A percentile compares a stretch with the other conserved stretches of the same genome.
phyloP scores from a whole-genome alignment of 345 rosid species.

The Trapa bicornis region DNA sequence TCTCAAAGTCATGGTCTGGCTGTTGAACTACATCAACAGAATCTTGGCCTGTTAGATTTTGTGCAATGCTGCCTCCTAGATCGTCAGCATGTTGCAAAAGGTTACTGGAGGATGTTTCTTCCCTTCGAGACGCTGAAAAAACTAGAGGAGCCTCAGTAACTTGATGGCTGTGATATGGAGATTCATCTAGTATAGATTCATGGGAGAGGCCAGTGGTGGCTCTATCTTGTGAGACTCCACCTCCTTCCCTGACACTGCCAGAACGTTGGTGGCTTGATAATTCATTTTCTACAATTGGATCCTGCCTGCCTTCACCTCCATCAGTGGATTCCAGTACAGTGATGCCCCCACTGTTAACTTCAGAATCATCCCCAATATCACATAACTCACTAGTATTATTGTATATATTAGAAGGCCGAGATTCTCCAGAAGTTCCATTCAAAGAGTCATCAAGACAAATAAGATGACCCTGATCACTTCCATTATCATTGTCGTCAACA shows the following conservation, averaged over 20 bases:
- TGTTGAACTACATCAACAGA: conserved; percentile 25
- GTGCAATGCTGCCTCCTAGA: conserved; percentile 24
- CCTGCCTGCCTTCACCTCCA: conserved; percentile 28
- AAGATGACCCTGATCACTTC: conserved; percentile 24
- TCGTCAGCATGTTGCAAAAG: conserved; percentile 13
- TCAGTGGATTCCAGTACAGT: conserved; percentile 2
- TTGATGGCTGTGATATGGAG: conserved; percentile 3
- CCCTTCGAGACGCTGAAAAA: conserved; percentile 16
- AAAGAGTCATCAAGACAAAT: conserved; percentile 18
- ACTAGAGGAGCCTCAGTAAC: conserved; percentile 10
- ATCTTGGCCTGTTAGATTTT: conserved; percentile 17
- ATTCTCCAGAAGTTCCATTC: conserved; percentile 23
- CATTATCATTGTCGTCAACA: conserved; percentile 27
- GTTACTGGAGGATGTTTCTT: conserved; percentile 17
- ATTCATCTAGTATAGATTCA: conserved; percentile 5
- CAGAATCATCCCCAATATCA: conserved; percentile 26
- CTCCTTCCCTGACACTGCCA: conserved; percentile 7
- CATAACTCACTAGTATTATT: conserved; percentile 17
- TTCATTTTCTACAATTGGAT: conserved; percentile 29
- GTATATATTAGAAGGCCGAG: conserved; percentile 22
- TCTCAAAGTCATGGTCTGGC: conserved; percentile 27
- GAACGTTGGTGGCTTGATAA: conserved; percentile 23
- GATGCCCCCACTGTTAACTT: conserved; percentile 12
- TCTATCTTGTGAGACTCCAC: conserved; percentile 12
- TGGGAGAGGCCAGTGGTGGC: conserved; percentile 11